Conservation (phyloP, 2,329 filamentous ascomycete species). For the Dothideomycetidae sp. region DNA sequence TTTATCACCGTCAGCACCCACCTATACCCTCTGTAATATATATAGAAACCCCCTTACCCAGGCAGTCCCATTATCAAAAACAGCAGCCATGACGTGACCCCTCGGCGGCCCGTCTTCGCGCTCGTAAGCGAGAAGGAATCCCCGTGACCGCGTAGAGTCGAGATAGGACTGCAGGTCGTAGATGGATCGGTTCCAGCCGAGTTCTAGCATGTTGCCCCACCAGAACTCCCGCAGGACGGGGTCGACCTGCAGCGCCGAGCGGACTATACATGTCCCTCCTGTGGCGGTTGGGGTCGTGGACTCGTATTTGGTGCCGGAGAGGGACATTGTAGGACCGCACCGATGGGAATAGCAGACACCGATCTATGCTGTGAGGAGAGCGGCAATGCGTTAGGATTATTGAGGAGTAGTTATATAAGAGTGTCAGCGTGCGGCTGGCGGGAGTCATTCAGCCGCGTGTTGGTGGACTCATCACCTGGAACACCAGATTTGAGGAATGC, state of each 20-base stretch:
- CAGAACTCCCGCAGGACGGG: not conserved
- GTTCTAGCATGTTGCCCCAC: not conserved
- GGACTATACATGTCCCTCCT: not conserved
- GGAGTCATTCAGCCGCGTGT: too few species aligned
- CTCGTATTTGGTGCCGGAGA: not conserved
- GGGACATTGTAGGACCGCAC: too few species aligned
- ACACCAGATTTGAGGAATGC: too few species aligned
- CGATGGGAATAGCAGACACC: too few species aligned
- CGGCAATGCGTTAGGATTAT: too few species aligned
- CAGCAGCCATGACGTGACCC: slow-evolving; percentile 22
- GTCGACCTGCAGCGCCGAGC: slow-evolving; percentile 9
- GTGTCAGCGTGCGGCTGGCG: too few species aligned
- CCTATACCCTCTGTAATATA: not conserved
- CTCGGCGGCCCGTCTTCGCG: slow-evolving; percentile 16
- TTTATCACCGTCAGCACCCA: not conserved
- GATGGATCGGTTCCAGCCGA: slow-evolving; percentile 19
- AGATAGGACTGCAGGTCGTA: slow-evolving; percentile 23
- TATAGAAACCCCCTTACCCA: slow-evolving; percentile 19
- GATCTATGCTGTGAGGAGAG: too few species aligned
- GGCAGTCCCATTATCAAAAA: slow-evolving; percentile 24
- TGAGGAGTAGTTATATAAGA: too few species aligned
- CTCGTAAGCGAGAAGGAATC: slow-evolving; percentile 22
- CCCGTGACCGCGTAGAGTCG: slow-evolving; percentile 16
- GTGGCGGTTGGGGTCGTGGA: not conserved
- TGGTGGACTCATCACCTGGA: too few species aligned